Conservation (phyloP, 108 stramenopile genomes). For the Skeletonema grethae region DNA sequence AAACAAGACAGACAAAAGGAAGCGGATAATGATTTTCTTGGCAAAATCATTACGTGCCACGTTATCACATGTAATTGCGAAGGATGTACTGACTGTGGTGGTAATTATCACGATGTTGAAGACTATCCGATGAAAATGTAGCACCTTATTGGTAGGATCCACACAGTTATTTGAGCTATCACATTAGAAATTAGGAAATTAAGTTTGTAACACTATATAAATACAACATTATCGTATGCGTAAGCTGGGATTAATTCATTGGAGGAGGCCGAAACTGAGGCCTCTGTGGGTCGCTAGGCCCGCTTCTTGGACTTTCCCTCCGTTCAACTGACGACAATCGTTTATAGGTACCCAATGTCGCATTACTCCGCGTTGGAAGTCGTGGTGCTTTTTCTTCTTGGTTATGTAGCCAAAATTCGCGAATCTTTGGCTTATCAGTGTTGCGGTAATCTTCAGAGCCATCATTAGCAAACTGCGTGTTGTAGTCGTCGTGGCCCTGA, state of each 20-base stretch:
- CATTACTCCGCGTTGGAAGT: neutral
- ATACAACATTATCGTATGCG: neutral
- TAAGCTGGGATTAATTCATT: neutral
- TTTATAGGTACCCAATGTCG: neutral
- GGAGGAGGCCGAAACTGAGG: neutral
- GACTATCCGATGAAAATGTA: neutral
- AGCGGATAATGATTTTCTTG: neutral
- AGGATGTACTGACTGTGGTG: neutral
- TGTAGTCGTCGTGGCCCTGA: slow-evolving; percentile 1
- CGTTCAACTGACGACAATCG: neutral
- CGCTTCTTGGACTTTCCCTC: neutral
- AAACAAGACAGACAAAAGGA: neutral
- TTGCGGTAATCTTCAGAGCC: neutral
- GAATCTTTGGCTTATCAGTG: slow-evolving; percentile 1
- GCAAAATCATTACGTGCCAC: neutral
- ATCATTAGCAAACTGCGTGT: neutral
- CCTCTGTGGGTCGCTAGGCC: neutral
- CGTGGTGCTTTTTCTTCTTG: neutral
- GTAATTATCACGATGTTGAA: neutral
- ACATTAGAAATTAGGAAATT: neutral
- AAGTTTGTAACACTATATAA: neutral
- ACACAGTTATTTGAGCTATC: neutral
- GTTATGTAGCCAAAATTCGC: slow-evolving; percentile 2
- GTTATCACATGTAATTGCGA: neutral
- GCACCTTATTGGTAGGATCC: neutral